phyloP scores from a whole-genome alignment of 306 rosid genomes.

The Gynostemma pentaphyllum region DNA sequence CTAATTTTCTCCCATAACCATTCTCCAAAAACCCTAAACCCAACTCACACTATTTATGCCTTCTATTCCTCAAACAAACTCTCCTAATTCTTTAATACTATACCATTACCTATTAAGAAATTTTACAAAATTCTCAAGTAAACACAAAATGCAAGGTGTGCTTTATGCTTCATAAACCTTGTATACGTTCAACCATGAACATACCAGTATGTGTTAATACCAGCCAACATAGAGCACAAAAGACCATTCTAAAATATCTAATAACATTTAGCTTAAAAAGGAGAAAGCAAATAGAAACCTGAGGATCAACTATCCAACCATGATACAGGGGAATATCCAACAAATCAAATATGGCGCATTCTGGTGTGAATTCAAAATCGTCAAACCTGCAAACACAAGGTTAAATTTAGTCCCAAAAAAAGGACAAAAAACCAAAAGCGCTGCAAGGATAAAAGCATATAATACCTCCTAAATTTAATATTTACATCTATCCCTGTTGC shows the following conservation, averaged over 20 bases:
- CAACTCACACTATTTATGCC: too few relatives aligned
- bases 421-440: constrained; percentile 13
- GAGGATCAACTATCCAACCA: constrained; percentile 96
- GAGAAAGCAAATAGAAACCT: constrained; percentile 42
- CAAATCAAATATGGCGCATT: constrained; percentile 95
- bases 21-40: too few relatives aligned
- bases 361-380: constrained; percentile 96
- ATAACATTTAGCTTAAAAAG: constrained; percentile 9
- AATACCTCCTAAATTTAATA: constrained; percentile 76
- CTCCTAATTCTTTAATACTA: too few relatives aligned
- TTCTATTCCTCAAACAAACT: too few relatives aligned
- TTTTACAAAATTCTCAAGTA: too few relatives aligned
- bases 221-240: background rate
- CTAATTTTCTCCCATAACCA: too few relatives aligned
- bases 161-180: too few relatives aligned
- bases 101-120: too few relatives aligned
- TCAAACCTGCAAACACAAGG: constrained; percentile 49
- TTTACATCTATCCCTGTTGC: constrained; percentile 99
- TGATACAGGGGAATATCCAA: constrained; percentile 94
- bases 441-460: constrained; percentile 8
- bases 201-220: background rate
- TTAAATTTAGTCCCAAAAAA: constrained; percentile 14
- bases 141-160: too few relatives aligned
- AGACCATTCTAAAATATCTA: background rate
- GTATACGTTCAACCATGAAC: too few relatives aligned